These are phyloP conservation scores for Protomyces macrosporus DNA, from an alignment of 1,139 yeast species.

Conservation along the genomic window DNA sequence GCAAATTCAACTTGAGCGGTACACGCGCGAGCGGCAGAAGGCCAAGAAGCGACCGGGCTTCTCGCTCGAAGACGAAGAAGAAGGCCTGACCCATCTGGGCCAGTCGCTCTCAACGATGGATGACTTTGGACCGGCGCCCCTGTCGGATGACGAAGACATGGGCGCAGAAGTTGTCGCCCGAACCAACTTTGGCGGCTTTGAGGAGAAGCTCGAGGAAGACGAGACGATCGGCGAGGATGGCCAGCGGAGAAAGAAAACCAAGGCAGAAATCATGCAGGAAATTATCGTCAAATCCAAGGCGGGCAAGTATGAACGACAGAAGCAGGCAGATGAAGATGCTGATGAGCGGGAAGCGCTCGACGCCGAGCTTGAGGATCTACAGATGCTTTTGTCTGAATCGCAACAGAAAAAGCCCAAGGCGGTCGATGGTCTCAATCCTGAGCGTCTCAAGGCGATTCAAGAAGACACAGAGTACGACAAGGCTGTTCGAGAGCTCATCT, in stretches of 20 bases:
- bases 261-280: constrained; percentile 95
- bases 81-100: constrained; percentile 75
- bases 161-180: constrained; percentile 27
- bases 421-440: constrained; percentile 36
- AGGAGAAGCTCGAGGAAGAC: constrained; percentile 39
- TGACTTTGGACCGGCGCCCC: constrained; percentile 46
- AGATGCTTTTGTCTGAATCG: constrained; percentile 35
- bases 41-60: constrained; percentile 39
- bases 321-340: constrained; percentile 63
- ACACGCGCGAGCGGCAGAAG: constrained; percentile 75
- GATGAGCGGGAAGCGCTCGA: constrained; percentile 72
- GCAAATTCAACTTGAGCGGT: constrained; percentile 92
- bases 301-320: constrained; percentile 83
- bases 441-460: constrained; percentile 31
- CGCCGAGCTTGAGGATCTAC: constrained; percentile 61
- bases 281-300: constrained; percentile 90
- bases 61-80: constrained; percentile 62
- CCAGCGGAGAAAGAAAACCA: constrained; percentile 65
- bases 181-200: constrained; percentile 33
- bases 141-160: constrained; percentile 42
- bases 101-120: constrained; percentile 52
- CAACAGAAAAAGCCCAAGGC: constrained; percentile 30
- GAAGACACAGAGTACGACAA: constrained; percentile 64
- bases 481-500: constrained; percentile 68
- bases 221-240: constrained; percentile 37